A percentile compares a stretch with the other conserved stretches of the same genome.
phyloP scores from a whole-genome alignment of 768 basidiomycete genomes.

The Rhodotorula diobovata region DNA sequence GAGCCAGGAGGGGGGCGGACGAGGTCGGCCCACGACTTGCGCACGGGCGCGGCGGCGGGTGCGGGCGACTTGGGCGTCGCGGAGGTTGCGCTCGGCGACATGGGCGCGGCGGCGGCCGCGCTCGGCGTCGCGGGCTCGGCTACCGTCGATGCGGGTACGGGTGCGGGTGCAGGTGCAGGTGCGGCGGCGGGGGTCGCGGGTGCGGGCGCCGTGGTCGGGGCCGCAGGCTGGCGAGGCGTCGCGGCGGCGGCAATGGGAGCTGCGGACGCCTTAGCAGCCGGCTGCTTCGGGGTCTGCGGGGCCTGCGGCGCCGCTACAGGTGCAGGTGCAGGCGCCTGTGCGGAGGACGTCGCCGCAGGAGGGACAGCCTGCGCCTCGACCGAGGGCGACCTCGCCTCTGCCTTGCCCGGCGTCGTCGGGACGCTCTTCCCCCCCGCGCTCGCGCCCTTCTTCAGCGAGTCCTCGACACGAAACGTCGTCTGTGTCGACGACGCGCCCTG shows the following conservation, averaged over 20 bases:
- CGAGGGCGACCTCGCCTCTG: background rate
- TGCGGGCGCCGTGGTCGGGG: background rate
- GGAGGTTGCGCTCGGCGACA: background rate
- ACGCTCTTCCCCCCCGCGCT: background rate
- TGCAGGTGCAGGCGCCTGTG: background rate
- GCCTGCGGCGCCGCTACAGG: background rate
- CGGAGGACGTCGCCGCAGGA: background rate
- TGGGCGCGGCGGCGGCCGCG: background rate
- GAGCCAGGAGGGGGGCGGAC: conserved; percentile 16
- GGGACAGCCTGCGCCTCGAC: background rate
- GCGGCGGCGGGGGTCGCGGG: background rate
- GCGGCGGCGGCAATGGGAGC: background rate
- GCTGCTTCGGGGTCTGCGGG: background rate
- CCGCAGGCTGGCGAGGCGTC: background rate
- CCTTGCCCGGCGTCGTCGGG: too few relatives aligned
- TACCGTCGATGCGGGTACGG: background rate
- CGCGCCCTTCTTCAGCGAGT: background rate
- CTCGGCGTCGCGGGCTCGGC: background rate
- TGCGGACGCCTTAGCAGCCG: background rate
- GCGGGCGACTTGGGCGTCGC: conserved; percentile 12
- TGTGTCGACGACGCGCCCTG: too few relatives aligned
- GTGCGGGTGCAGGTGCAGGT: background rate
- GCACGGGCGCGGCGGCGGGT: background rate
- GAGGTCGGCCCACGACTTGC: conserved; percentile 36
- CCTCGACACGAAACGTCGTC: background rate